Evolutionary conservation across 2,329 filamentous ascomycete species (phyloP).

Genomic region (Fusarium musae): DNA sequence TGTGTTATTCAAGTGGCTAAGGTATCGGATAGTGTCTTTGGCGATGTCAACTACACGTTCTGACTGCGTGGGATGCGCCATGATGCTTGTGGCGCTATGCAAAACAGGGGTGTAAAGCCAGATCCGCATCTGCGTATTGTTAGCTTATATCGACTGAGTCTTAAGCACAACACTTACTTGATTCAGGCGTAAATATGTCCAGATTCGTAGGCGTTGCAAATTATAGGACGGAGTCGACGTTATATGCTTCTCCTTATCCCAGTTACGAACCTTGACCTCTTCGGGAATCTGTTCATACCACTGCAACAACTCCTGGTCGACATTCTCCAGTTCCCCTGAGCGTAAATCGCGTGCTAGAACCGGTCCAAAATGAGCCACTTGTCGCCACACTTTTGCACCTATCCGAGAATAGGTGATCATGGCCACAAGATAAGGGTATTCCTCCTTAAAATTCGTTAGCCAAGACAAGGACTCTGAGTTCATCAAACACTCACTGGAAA

Average conservation of each 20-base stretch:
- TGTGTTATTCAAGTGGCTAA: conserved; percentile 77
- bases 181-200: conserved; percentile 87
- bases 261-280: conserved; percentile 69
- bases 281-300: conserved; percentile 85
- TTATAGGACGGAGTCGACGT: conserved; percentile 70
- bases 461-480: neutral
- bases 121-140: conserved; percentile 72
- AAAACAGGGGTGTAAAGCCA: conserved; percentile 89
- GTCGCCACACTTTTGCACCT: conserved; percentile 86
- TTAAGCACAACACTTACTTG: conserved; percentile 59
- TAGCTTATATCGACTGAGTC: neutral
- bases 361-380: conserved; percentile 75
- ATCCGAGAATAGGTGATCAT: conserved; percentile 89
- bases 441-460: conserved; percentile 52
- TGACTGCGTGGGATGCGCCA: conserved; percentile 77
- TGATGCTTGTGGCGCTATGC: conserved; percentile 85
- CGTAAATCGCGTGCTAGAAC: conserved; percentile 71
- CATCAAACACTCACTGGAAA: conserved; percentile 71
- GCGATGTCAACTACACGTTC: conserved; percentile 79
- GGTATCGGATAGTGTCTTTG: conserved; percentile 79
- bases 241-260: conserved; percentile 62
- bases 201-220: conserved; percentile 78
- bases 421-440: conserved; percentile 77
- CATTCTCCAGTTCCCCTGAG: conserved; percentile 78
- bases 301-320: conserved; percentile 85